Evolutionary conservation across 225 moss, liverwort and hornwort genomes (phyloP).

Genomic region (Rhytidiadelphus loreus): DNA sequence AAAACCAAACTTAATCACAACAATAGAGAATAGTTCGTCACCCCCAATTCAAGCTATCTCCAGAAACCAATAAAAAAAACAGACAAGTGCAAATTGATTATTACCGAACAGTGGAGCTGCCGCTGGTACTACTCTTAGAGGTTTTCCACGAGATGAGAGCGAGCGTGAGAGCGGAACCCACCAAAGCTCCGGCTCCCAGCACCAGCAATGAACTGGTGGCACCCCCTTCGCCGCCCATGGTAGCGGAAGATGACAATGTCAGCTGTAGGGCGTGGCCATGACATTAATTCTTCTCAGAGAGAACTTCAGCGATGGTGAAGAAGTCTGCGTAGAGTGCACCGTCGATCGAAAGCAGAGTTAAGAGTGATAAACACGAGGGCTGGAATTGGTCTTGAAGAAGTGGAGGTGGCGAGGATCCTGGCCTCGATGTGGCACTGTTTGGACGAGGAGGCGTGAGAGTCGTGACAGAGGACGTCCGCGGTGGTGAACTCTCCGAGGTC

Average conservation of each 20-base stretch:
- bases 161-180: conserved; percentile 42
- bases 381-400: background rate
- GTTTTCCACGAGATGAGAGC: conserved; percentile 30
- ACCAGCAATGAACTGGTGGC: conserved; percentile 18
- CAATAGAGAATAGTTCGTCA: background rate
- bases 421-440: background rate
- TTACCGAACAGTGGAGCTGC: background rate
- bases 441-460: background rate
- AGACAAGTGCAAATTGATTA: background rate
- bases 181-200: conserved; percentile 37
- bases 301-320: background rate
- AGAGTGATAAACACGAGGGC: no score
- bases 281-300: background rate
- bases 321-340: background rate
- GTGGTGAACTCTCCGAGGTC: background rate
- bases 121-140: background rate
- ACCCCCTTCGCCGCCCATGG: conserved; percentile 21
- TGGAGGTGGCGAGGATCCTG: background rate
- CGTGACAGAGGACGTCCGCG: background rate
- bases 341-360: background rate
- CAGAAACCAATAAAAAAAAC: background rate
- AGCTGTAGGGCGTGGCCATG: conserved; percentile 10
- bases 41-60: background rate
- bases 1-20: background rate
- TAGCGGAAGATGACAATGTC: background rate